Base-by-base conservation (phyloP, 202 grass and related monocot genomes). In the Setaria viridis region DNA sequence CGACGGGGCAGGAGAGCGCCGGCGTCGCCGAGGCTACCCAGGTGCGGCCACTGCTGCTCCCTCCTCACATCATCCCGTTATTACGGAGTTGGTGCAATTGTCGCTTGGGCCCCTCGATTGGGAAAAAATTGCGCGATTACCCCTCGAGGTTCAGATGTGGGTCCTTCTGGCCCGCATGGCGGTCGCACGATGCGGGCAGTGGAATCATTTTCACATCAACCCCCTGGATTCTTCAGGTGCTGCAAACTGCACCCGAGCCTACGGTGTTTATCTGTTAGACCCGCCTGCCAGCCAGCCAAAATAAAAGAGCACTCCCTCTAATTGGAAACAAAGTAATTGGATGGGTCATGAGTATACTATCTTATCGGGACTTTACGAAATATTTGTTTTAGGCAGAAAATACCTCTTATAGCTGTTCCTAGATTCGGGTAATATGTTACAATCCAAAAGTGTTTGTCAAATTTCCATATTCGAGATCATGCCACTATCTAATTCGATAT, bases 1-100 rank as follows among this genome's bases (percentile, higher is more conserved):
- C 68, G 25, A 70, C 49, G 8, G 84, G n/a, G 20, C 66, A 87
- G 11, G 21, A 70, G 16, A 35, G 62, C 63, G 29, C 70, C 71
- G 32, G 19, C 54, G 34, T 53, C 37, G 45, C 74, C 59, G 59
- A 51, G 33, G 51, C 45, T 35, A 49, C 63, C 69, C 62, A 91
- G 89, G 89, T 90, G 85, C 71, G 55, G 9, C 20, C 9, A 19
- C 78, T 69, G 25, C 79, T 53, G 33, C 60, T 32, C 29, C 25
- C 73, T 63, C 79, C 35, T 54, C 19, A 49, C 68, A 49, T 30
- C 41, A 0, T 47, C 80, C 25, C 41, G 3, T 29, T 30, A 62
- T 48, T 49, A 7, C 32, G n/a, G 21, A 39, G 1, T 20, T 49
- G 9, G 62, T 62, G 6, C 62, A 54, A 76, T 54, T 74, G 13